Evolutionary conservation across 2,329 filamentous ascomycete species (phyloP).

Genomic region (Talaromyces islandicus): DNA sequence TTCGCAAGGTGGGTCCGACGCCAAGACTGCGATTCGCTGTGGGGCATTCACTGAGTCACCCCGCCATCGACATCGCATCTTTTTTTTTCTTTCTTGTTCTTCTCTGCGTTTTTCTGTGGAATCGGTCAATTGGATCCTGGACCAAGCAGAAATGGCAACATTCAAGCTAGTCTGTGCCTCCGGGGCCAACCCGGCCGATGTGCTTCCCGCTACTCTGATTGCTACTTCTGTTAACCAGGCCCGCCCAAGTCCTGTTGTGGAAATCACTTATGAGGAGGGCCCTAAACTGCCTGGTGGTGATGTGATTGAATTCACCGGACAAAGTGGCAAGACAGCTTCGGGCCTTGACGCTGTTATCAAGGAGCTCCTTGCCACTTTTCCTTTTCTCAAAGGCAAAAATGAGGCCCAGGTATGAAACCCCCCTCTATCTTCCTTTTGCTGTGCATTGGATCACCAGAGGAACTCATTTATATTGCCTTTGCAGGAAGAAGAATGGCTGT

Average conservation of each 20-base stretch:
- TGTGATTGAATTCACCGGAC: slow-evolving; percentile 26
- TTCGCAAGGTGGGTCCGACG: not conserved
- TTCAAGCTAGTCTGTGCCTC: slow-evolving; percentile 32
- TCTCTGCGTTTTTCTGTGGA: not conserved
- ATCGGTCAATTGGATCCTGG: not conserved
- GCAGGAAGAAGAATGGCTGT: slow-evolving; percentile 50
- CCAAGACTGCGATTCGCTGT: slow-evolving; percentile 2
- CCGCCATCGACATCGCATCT: slow-evolving; percentile 1
- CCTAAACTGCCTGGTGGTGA: slow-evolving; percentile 27
- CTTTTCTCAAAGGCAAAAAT: slow-evolving; percentile 32
- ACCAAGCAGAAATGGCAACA: slow-evolving; percentile 22
- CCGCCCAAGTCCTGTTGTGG: slow-evolving; percentile 27
- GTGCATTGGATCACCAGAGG: not conserved
- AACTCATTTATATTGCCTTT: not conserved
- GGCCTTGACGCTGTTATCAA: slow-evolving; percentile 26
- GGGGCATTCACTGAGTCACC: slow-evolving; percentile 7
- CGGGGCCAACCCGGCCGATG: slow-evolving; percentile 33
- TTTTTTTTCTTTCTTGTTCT: not conserved
- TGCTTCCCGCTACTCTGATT: slow-evolving; percentile 37
- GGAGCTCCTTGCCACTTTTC: slow-evolving; percentile 28
- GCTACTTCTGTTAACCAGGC: slow-evolving; percentile 36
- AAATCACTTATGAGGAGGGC: slow-evolving; percentile 34
- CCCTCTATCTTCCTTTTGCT: slow-evolving; percentile 5
- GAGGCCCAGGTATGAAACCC: slow-evolving; percentile 28
- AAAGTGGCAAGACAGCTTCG: slow-evolving; percentile 22